Evolutionary conservation across 2,329 filamentous ascomycete species (phyloP).

Genomic region (Neonectria magnoliae): DNA sequence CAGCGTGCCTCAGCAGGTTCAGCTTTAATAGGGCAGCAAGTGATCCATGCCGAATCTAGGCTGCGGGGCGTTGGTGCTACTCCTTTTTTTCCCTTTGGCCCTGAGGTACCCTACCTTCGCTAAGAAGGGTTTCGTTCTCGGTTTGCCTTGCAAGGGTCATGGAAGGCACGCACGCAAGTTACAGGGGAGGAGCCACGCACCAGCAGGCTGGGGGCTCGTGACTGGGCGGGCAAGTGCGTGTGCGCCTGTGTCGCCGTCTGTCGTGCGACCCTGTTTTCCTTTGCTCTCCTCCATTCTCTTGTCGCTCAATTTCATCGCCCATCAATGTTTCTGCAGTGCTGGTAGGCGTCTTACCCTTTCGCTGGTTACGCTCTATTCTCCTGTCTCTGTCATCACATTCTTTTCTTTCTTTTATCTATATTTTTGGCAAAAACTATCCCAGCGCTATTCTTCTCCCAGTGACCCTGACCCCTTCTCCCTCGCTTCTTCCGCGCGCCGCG

Average conservation of each 20-base stretch:
- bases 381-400: slow-evolving; percentile 6
- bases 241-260: slow-evolving; percentile 4
- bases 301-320: slow-evolving; percentile 16
- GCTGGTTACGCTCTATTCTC: slow-evolving; percentile 21
- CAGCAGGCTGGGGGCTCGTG: slow-evolving; percentile 12
- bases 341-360: slow-evolving; percentile 24
- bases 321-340: slow-evolving; percentile 22
- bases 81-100: slow-evolving; percentile 17
- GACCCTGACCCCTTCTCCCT: slow-evolving; percentile 1
- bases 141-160: slow-evolving; percentile 1
- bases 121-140: neutral
- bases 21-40: slow-evolving; percentile 13
- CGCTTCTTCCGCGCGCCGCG: slow-evolving; percentile 3
- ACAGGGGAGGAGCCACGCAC: slow-evolving; percentile 16
- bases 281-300: slow-evolving; percentile 12
- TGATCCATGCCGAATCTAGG: slow-evolving; percentile 3
- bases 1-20: neutral
- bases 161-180: slow-evolving; percentile 22
- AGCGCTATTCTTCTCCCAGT: slow-evolving; percentile 6
- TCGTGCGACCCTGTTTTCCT: slow-evolving; percentile 24
- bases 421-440: neutral
- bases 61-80: slow-evolving; percentile 1
- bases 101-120: neutral
- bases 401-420: neutral
- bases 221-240: neutral